Conservation (phyloP, 208 protist species). For the Strigomonas galati region DNA sequence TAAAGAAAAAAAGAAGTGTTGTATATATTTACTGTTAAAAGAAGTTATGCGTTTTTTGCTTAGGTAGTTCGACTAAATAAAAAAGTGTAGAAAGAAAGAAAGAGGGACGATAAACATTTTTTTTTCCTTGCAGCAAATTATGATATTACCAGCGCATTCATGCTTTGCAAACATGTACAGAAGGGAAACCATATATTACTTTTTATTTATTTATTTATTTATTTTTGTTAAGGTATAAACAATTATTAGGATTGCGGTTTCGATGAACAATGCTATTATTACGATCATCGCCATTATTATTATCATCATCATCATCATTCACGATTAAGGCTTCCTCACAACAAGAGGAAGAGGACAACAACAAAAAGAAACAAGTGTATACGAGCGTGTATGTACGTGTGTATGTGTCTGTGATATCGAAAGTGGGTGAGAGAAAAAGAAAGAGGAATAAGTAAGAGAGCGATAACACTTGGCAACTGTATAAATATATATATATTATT, state of each 20-base stretch:
- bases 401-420: background rate
- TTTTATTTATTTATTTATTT: constrained; percentile 1
- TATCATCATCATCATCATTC: too few relatives aligned
- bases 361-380: constrained; percentile 7
- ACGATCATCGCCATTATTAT: too few relatives aligned
- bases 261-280: too few relatives aligned
- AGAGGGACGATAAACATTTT: background rate
- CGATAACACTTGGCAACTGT: background rate
- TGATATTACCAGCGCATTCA: background rate
- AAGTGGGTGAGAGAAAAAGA: constrained; percentile 3
- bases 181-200: background rate
- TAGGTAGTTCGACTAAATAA: constrained; percentile 9
- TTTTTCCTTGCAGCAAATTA: background rate
- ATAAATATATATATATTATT: background rate
- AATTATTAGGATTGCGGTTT: too few relatives aligned
- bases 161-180: background rate
- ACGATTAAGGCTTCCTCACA: too few relatives aligned
- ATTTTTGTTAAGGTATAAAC: too few relatives aligned
- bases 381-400: too few relatives aligned
- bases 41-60: too few relatives aligned
- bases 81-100: constrained; percentile 9
- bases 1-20: constrained; percentile 8
- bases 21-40: background rate
- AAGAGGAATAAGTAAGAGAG: background rate
- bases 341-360: too few relatives aligned